Base-by-base conservation (phyloP, 2,329 filamentous ascomycete genomes). In the Rhexocercosporidium sp. region DNA sequence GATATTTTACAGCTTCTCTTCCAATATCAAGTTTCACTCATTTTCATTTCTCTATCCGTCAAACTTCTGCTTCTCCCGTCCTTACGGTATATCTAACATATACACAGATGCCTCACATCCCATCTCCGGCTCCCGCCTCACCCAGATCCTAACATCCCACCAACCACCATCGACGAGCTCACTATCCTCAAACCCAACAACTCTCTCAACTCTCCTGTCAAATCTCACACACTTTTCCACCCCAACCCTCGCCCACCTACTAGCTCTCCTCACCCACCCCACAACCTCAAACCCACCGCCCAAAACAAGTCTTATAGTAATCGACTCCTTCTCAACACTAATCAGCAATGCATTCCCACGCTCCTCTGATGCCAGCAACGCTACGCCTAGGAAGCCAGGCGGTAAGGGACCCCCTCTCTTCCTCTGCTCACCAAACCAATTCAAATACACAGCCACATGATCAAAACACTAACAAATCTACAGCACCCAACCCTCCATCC, bases 291-390 rank as follows among this genome's bases (percentile, higher is more conserved):
- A 92, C 68, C 86, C 94, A 59, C 87, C 91, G 0, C 66, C 78
- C 27, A 82, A 83, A 34, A 90, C 91, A 12, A 84, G 86, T 27
- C 82, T 97, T 1, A 79, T 97, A 44, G 83, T 97, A 14, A 82
- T 97, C 70, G 93, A 96, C 77, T 90, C 90, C 2, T 80, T 96
- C 22, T 94, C 94, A 7, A 88, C 89, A 8, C 83, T 96, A 29
- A 84, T 97, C 66, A 92, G 92, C 71, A 86, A 89, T 63, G 89
- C 93, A 37, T 93, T 96, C 68, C 92, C 92, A 20, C 89, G 88
- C 69, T 81, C 81, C 41, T 77, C 80, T 27, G 82, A 85, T n/a
- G n/a, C 68, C 9, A 63, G 54, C 20, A 63, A 57, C 22, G 25
- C 62, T 25, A 71, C 66, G 1, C 62, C 71, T 1, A 71, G 69